Evolutionary conservation across 495 filamentous ascomycete genomes (phyloP).

Genomic region (Neurospora discreta): DNA sequence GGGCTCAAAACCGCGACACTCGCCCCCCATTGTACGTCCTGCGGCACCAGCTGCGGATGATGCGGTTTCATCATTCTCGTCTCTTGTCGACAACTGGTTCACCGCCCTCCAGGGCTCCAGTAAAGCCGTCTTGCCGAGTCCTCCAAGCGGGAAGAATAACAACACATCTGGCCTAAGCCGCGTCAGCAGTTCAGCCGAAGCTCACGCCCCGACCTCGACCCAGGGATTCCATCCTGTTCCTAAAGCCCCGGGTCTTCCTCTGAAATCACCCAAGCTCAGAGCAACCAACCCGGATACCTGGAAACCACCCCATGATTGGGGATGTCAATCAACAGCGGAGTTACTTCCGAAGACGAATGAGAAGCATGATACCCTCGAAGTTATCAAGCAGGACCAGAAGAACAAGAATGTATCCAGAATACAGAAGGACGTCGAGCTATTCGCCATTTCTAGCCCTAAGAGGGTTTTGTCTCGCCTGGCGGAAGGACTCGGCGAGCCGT

Average conservation of each 20-base stretch:
- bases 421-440: conserved; percentile 29
- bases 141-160: neutral
- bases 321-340: conserved; percentile 7
- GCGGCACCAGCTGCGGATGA: neutral
- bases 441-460: conserved; percentile 32
- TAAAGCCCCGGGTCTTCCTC: neutral
- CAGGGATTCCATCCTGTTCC: neutral
- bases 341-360: neutral
- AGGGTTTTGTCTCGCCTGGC: conserved; percentile 33
- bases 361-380: neutral
- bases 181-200: neutral
- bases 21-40: conserved; percentile 13
- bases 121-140: neutral
- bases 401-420: conserved; percentile 15
- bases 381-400: neutral
- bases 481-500: conserved; percentile 28
- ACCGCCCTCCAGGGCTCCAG: conserved; percentile 3
- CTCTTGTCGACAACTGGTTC: conserved; percentile 9
- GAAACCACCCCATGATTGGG: conserved; percentile 18
- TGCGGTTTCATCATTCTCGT: conserved; percentile 2
- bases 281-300: conserved; percentile 26
- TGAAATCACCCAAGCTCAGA: conserved; percentile 3
- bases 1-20: conserved; percentile 5
- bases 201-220: neutral
- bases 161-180: neutral